Percentiles rank a stretch among this genome's conserved stretches.
These are phyloP conservation scores for Paramecium bursaria DNA, from an alignment of 73 alveolate genomes.

Conservation along the genomic window DNA sequence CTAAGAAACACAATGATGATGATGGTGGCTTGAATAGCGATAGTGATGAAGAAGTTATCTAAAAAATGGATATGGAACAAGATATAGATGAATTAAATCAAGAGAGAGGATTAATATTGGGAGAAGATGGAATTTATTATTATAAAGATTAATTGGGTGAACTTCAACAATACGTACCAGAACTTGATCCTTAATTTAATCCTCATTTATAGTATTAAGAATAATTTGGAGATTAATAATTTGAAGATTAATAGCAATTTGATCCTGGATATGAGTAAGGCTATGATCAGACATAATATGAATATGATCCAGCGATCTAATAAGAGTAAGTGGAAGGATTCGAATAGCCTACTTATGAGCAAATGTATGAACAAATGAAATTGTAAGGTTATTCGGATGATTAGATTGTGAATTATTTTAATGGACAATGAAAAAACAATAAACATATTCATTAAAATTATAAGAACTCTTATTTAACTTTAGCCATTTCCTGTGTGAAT, in stretches of 20 bases:
- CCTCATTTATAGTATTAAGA: background rate
- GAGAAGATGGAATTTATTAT: background rate
- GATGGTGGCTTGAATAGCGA: conserved; percentile 47
- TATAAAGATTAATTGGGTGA: background rate
- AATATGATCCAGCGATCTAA: background rate
- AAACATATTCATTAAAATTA: background rate
- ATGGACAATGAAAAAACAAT: background rate
- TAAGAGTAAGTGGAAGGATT: background rate
- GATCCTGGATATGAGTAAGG: background rate
- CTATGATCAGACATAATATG: background rate
- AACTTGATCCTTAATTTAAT: too few relatives aligned
- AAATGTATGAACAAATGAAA: background rate
- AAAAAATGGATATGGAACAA: conserved; percentile 35
- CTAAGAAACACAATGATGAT: background rate
- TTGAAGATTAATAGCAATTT: background rate
- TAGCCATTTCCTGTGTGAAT: too few relatives aligned
- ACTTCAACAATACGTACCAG: background rate
- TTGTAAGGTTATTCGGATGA: conserved; percentile 17
- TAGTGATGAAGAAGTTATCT: conserved; percentile 34
- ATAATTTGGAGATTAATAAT: background rate
- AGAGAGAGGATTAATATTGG: background rate
- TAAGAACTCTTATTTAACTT: too few relatives aligned
- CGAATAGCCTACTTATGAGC: background rate
- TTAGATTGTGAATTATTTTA: conserved; percentile 14
- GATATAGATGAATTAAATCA: conserved; percentile 22